Evolutionary conservation across 1,284 basidiomycete species (phyloP), one percentile per base, ranked within the genome.

Genomic region (Fistulina hepatica): DNA sequence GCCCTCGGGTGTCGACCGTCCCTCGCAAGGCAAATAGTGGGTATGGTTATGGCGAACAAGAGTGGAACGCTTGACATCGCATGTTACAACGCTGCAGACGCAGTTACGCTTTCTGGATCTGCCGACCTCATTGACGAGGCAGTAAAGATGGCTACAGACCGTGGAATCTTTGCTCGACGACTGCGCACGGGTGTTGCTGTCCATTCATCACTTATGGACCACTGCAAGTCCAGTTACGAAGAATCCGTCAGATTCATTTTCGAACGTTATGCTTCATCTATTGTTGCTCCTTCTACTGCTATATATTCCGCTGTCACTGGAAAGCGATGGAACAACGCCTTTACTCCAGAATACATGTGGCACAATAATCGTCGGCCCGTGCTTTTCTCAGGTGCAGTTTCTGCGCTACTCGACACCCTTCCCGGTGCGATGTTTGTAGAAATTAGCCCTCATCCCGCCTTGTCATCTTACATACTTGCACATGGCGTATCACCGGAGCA

Each of bases 71-170:
- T 66, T 11, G 57, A 61, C 9, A 47, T 67, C 13, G 59, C 51
- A 2, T 64, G 62, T 42, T 59, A 54, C 51, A 68, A 68, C 42
- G 41, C 60, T 3, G 53, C 55, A 1, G 43, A 48, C 5, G 59
- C 60, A 0, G 51, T 66, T 21, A 55, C 60, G 3, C 37, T 67
- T 11, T 52, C 65, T 2, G 65, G 65, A 1, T 37, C 41, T 3
- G 44, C 43, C 15, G 22, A 21, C 0, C 41, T 52, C 8, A 42
- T 67, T 32, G 57, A 61, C 19, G 42, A 40, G 8, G 52, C 54
- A 3, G 44, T 55, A 5, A 36, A 36, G 12, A 40, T 54, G 15
- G 60, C 60, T 1, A 39, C 50, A 17, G 42, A 37, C 9, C 42
- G 44, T 2, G 56, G 58, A 4, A 44, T 60, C 26, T 57, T 59